Conservation (phyloP, 768 basidiomycete species). For the Xerocomus brunneocitrinus region DNA sequence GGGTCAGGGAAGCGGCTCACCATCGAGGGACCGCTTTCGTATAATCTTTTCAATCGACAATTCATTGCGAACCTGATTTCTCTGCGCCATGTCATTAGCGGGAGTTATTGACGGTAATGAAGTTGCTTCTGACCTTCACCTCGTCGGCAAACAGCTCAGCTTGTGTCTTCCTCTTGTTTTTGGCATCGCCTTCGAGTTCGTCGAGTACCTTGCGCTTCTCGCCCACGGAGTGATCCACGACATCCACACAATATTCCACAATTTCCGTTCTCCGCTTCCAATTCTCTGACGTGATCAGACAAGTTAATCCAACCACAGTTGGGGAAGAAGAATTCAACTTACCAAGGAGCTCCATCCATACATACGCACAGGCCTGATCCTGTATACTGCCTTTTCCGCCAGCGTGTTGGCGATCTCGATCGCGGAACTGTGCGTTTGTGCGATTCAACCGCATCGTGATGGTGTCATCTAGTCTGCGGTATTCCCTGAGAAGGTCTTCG, state of each 20-base stretch:
- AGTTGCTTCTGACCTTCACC: conserved; percentile 53
- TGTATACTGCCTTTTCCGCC: conserved; percentile 51
- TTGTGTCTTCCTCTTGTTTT: conserved; percentile 46
- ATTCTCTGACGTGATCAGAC: conserved; percentile 37
- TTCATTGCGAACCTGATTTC: conserved; percentile 73
- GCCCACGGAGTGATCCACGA: conserved; percentile 59
- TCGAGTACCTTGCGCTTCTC: conserved; percentile 50
- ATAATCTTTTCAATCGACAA: conserved; percentile 68
- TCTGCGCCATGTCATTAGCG: conserved; percentile 39
- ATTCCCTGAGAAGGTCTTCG: conserved; percentile 76
- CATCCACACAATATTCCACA: conserved; percentile 68
- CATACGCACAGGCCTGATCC: conserved; percentile 67
- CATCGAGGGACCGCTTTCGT: conserved; percentile 64
- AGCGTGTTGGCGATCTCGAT: conserved; percentile 54
- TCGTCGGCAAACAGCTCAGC: conserved; percentile 60
- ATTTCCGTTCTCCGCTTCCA: conserved; percentile 75
- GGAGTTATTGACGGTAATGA: conserved; percentile 29
- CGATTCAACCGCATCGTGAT: conserved; percentile 80
- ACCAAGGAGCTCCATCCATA: conserved; percentile 82
- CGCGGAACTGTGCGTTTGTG: conserved; percentile 69
- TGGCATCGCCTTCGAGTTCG: conserved; percentile 40
- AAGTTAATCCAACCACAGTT: conserved; percentile 16
- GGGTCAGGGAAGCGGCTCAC: conserved; percentile 36
- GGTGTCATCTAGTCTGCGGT: conserved; percentile 73
- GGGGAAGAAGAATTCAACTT: conserved; percentile 27